A percentile compares a stretch with the other conserved stretches of the same genome.
phyloP scores from a whole-genome alignment of 305 asterid species.

The Plantago rigida region DNA sequence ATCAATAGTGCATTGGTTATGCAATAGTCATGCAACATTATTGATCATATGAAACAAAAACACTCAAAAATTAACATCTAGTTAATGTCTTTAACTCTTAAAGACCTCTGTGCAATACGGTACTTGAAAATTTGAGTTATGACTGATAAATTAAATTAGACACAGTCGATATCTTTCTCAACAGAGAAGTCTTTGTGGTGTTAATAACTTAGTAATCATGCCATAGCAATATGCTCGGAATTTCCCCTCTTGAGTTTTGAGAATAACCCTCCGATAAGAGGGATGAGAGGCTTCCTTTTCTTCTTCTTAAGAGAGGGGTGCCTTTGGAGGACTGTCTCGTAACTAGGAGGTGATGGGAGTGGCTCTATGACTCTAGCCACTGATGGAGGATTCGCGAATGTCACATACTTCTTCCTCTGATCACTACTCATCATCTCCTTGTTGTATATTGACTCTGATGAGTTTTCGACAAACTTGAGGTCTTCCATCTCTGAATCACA shows the following conservation, averaged over 20 bases:
- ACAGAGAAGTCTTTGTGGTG: neutral
- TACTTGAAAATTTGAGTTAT: too few relatives aligned
- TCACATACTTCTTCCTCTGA: slow-evolving; percentile 60
- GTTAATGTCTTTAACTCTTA: neutral
- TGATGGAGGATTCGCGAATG: slow-evolving; percentile 47
- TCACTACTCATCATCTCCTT: slow-evolving; percentile 26
- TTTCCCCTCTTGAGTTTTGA: slow-evolving; percentile 39
- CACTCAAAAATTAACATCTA: slow-evolving; percentile 1
- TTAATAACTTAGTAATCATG: slow-evolving; percentile 13
- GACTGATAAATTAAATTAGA: neutral
- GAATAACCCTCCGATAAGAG: slow-evolving; percentile 54
- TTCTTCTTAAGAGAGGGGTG: slow-evolving; percentile 65
- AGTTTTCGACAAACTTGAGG: slow-evolving; percentile 44
- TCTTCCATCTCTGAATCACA: slow-evolving; percentile 34
- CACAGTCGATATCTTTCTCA: neutral
- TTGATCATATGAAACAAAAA: slow-evolving; percentile 7
- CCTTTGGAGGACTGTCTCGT: slow-evolving; percentile 38
- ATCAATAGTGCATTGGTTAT: too few relatives aligned
- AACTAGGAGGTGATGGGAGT: slow-evolving; percentile 25
- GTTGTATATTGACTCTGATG: slow-evolving; percentile 22
- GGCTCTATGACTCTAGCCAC: slow-evolving; percentile 36
- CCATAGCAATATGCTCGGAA: slow-evolving; percentile 28
- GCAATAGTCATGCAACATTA: neutral
- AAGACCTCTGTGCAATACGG: too few relatives aligned
- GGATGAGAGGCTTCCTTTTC: slow-evolving; percentile 52